These are phyloP conservation scores for Mycena floridula DNA, from an alignment of 768 basidiomycete genomes.

Conservation along the genomic window DNA sequence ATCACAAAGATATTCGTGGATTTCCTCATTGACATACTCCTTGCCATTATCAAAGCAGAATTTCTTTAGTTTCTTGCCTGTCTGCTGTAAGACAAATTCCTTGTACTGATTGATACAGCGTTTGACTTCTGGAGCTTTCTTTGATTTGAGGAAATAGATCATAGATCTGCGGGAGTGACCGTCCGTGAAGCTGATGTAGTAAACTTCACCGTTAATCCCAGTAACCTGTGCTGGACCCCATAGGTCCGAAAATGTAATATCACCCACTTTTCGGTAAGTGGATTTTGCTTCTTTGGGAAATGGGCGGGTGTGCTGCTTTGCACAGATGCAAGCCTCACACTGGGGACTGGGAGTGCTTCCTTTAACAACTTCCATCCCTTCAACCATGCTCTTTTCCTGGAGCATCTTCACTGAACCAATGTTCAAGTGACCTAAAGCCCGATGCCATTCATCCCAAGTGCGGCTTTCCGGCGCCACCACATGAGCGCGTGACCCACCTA, in stretches of 20 bases:
- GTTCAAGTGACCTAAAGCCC: constrained; percentile 16
- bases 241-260: constrained; percentile 20
- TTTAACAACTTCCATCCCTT: constrained; percentile 14
- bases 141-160: constrained; percentile 9
- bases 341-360: constrained; percentile 5
- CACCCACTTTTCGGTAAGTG: constrained; percentile 12
- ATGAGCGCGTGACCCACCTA: no score
- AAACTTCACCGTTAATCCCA: constrained; percentile 17
- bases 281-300: constrained; percentile 25
- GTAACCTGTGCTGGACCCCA: constrained; percentile 22
- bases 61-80: neutral
- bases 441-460: constrained; percentile 11
- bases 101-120: constrained; percentile 5
- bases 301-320: constrained; percentile 22
- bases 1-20: constrained; percentile 3
- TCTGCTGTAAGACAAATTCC: neutral
- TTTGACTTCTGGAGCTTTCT: constrained; percentile 11
- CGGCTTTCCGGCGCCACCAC: no score
- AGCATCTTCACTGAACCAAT: constrained; percentile 13
- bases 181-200: constrained; percentile 23
- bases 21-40: constrained; percentile 14
- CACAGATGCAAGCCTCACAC: constrained; percentile 28
- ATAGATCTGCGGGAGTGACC: constrained; percentile 7
- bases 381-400: constrained; percentile 13
- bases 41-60: constrained; percentile 17